These are phyloP conservation scores for Prunus armeniaca DNA, from an alignment of 306 rosid genomes.

Conservation along the genomic window DNA sequence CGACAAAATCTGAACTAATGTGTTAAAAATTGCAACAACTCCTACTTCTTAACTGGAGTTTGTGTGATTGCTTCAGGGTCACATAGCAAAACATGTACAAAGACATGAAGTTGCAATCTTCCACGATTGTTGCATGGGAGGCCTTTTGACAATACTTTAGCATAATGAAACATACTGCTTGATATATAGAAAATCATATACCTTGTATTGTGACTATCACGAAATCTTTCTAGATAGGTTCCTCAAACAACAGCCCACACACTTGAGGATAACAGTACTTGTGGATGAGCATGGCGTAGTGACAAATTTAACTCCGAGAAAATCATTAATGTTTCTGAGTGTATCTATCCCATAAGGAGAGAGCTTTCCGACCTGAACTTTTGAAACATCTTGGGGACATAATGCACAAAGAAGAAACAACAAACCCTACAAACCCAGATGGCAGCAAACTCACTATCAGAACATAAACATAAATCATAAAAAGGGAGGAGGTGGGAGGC, in stretches of 20 bases:
- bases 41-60: neutral
- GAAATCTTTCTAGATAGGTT: conserved; percentile 30
- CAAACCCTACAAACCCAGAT: conserved; percentile 55
- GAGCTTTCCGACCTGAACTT: conserved; percentile 74
- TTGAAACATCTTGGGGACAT: conserved; percentile 79
- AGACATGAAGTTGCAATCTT: neutral
- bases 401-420: conserved; percentile 82
- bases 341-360: conserved; percentile 72
- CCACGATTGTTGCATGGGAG: neutral
- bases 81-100: neutral
- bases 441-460: neutral
- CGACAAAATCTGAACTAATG: neutral
- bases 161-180: neutral
- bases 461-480: neutral
- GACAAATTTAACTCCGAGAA: conserved; percentile 63
- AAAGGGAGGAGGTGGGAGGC: neutral
- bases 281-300: conserved; percentile 65
- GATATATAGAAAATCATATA: neutral
- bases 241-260: conserved; percentile 71
- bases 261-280: conserved; percentile 62
- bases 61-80: neutral
- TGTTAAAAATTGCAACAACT: neutral
- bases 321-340: conserved; percentile 61
- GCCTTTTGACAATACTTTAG: neutral
- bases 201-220: neutral